Evolutionary conservation across 2,329 filamentous ascomycete species (phyloP).

Genomic region (Monosporascus sp.): DNA sequence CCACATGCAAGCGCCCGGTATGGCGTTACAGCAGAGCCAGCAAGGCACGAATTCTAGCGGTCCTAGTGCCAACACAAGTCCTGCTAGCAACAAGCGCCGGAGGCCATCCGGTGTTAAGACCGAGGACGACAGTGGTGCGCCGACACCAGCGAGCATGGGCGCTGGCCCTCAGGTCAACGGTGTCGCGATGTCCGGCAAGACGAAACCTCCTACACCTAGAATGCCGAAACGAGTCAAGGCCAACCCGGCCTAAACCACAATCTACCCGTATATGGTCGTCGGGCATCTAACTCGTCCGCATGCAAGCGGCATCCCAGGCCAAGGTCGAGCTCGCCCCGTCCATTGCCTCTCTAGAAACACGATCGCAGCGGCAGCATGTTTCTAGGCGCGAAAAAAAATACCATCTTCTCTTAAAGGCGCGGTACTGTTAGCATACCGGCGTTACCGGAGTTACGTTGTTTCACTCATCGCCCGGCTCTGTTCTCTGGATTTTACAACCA

Average conservation of each 20-base stretch:
- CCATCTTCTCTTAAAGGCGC: too few relatives aligned
- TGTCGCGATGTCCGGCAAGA: constrained; percentile 36
- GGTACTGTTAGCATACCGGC: too few relatives aligned
- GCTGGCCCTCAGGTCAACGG: constrained; percentile 47
- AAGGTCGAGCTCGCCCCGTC: too few relatives aligned
- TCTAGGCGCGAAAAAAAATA: too few relatives aligned
- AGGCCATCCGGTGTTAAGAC: constrained; percentile 53
- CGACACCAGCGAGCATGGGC: constrained; percentile 40
- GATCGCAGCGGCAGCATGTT: too few relatives aligned
- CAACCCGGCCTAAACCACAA: constrained; percentile 26
- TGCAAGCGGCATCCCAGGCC: too few relatives aligned
- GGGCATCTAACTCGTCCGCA: too few relatives aligned
- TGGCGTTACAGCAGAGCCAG: constrained; percentile 64
- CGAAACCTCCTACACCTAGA: constrained; percentile 52
- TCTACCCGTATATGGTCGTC: too few relatives aligned
- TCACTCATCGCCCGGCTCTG: too few relatives aligned
- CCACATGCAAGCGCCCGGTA: constrained; percentile 59
- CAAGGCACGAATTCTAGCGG: constrained; percentile 63
- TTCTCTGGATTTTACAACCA: too few relatives aligned
- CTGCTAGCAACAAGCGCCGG: constrained; percentile 55
- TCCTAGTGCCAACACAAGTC: constrained; percentile 63
- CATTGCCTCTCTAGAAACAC: too few relatives aligned
- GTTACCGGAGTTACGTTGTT: too few relatives aligned
- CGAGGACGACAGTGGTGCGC: constrained; percentile 50
- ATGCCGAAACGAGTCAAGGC: constrained; percentile 51